Conservation (phyloP, 495 filamentous ascomycete genomes). For the Podospora comata region DNA sequence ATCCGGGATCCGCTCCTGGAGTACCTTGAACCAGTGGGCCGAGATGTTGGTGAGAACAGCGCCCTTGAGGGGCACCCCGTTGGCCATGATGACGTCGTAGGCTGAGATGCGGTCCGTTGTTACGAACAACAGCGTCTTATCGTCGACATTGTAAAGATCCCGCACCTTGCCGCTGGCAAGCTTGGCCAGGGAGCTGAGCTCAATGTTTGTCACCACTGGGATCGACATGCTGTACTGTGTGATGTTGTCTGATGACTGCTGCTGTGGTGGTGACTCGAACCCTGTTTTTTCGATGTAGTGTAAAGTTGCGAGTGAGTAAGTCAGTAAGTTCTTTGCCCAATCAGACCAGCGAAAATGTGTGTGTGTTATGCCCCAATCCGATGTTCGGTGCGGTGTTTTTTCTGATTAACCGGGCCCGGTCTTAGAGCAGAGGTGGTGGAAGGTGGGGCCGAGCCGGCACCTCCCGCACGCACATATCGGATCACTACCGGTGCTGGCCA, state of each 20-base stretch:
- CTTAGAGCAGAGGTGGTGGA: neutral
- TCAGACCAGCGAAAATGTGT: constrained; percentile 1
- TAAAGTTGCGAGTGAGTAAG: neutral
- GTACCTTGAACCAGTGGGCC: constrained; percentile 78
- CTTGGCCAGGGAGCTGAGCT: constrained; percentile 34
- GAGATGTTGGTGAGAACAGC: constrained; percentile 79
- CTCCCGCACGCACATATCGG: neutral
- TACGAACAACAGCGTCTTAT: constrained; percentile 78
- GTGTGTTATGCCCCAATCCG: constrained; percentile 3
- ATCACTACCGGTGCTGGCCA: neutral
- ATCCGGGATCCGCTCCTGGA: constrained; percentile 60
- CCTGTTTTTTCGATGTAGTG: neutral
- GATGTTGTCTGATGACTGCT: neutral
- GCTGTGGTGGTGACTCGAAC: neutral
- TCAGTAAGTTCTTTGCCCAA: neutral
- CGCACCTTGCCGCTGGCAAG: constrained; percentile 67
- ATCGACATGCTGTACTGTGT: constrained; percentile 11
- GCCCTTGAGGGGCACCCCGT: constrained; percentile 85
- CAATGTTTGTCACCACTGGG: constrained; percentile 28
- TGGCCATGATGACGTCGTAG: constrained; percentile 87
- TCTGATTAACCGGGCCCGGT: constrained; percentile 2
- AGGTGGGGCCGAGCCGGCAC: neutral
- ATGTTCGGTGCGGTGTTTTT: constrained; percentile 5
- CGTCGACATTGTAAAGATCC: constrained; percentile 73
- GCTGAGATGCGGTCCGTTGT: constrained; percentile 86